Percentiles rank a stretch among this genome's conserved stretches.
Conservation (phyloP, 2,329 filamentous ascomycete genomes). For the Alternaria tenuissima region DNA sequence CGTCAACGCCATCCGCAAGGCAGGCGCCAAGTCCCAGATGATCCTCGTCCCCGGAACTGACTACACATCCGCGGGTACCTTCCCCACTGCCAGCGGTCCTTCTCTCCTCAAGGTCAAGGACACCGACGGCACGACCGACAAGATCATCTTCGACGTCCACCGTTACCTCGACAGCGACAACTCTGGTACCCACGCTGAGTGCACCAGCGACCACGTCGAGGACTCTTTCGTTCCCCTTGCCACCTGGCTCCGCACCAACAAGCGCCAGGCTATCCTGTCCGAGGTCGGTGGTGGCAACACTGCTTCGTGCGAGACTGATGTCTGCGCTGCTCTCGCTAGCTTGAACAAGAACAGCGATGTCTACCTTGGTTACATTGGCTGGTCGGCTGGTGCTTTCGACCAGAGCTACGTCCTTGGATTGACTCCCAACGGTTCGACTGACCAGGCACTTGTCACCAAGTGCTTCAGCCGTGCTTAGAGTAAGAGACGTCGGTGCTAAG, state of each 20-base stretch:
- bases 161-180: slow-evolving; percentile 54
- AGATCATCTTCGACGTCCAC: slow-evolving; percentile 59
- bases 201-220: slow-evolving; percentile 40
- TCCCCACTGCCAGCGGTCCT: slow-evolving; percentile 46
- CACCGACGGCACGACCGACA: slow-evolving; percentile 64
- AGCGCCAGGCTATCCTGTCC: slow-evolving; percentile 51
- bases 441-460: not conserved
- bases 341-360: slow-evolving; percentile 44
- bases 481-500: rapidly evolving
- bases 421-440: slow-evolving; percentile 22
- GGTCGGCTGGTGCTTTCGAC: slow-evolving; percentile 43
- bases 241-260: slow-evolving; percentile 49
- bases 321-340: slow-evolving; percentile 46
- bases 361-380: slow-evolving; percentile 41
- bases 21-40: slow-evolving; percentile 69
- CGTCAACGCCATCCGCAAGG: slow-evolving; percentile 70
- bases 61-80: slow-evolving; percentile 55
- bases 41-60: slow-evolving; percentile 71
- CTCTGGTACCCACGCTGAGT: slow-evolving; percentile 46
- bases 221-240: slow-evolving; percentile 48
- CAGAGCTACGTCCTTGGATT: slow-evolving; percentile 34
- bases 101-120: slow-evolving; percentile 65
- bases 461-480: slow-evolving; percentile 2
- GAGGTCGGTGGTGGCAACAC: slow-evolving; percentile 55
- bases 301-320: slow-evolving; percentile 41